Conservation (phyloP, 805 yeast species). For the Suhomyces pyralidae region DNA sequence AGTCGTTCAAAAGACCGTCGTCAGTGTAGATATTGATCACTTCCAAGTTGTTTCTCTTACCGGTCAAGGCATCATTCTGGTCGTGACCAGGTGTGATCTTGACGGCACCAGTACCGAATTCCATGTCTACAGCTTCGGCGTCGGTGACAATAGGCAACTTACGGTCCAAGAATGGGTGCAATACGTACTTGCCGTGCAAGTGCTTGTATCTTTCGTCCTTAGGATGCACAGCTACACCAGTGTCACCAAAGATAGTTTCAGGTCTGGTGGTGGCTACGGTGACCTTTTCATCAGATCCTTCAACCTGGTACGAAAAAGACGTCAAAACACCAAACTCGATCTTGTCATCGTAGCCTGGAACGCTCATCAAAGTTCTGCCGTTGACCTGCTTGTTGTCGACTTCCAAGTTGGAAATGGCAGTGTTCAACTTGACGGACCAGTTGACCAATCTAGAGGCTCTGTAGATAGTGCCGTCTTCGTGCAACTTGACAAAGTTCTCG, state of each 20-base stretch:
- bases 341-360: constrained; percentile 87
- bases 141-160: constrained; percentile 86
- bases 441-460: constrained; percentile 90
- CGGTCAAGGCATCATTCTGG: constrained; percentile 93
- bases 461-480: constrained; percentile 93
- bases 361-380: constrained; percentile 74
- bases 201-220: constrained; percentile 89
- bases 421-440: constrained; percentile 93
- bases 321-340: constrained; percentile 96
- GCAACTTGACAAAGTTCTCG: constrained; percentile 87
- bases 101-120: constrained; percentile 99
- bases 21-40: constrained; percentile 89
- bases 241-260: constrained; percentile 96
- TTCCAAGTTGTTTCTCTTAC: constrained; percentile 89
- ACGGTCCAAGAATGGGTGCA: constrained; percentile 87
- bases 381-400: constrained; percentile 88
- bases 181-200: constrained; percentile 87
- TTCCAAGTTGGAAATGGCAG: constrained; percentile 94
- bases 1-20: constrained; percentile 84
- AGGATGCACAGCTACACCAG: constrained; percentile 97
- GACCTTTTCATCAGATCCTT: constrained; percentile 77
- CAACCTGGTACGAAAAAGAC: constrained; percentile 90
- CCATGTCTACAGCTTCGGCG: constrained; percentile 96
- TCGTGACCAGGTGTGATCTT: constrained; percentile 99
- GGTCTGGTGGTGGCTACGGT: constrained; percentile 98